Evolutionary conservation across 441 rosid genomes (phyloP), one percentile per base, ranked within the genome.

Genomic region (Jatropha podagrica): DNA sequence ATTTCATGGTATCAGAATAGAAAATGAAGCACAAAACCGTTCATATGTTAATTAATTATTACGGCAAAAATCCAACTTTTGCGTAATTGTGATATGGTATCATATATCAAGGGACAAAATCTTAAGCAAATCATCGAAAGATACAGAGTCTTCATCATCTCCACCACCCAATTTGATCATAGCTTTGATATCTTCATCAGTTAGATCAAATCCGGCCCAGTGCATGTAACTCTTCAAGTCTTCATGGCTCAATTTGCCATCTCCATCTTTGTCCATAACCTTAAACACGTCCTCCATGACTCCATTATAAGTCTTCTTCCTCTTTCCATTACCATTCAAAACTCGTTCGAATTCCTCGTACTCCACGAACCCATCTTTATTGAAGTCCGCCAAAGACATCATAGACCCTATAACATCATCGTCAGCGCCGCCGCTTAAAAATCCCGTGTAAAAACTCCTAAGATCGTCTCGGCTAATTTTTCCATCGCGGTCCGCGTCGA

Each of bases 401-500:
- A 95, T 95, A 12, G 90, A 69, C 27, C 85, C 88, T 52, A 94
- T 89, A 48, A 65, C 75, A 17, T 88, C 95, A 17, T 77, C 77
- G n/a, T 64, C 80, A 49, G 69, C 80, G 55, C 69, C 77, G 7
- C 76, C 71, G 5, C 52, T 62, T 1, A 75, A 62, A 2, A 79
- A 55, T 3, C 86, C 88, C 0, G 80, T 26, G 86, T 87, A 94
- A 74, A 92, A 92, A 70, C 74, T 56, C 5, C 84, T 80, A 67
- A 92, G 83, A 67, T 92, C 98, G 32, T 87, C 93, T 20, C 79
- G 74, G 91, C 98, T 90, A 41, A 95, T 95, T 89, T 86, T 92
- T 1, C 98, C 98, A 65, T 95, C 98, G 54, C 48, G 93, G 84
- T 92, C 98, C 0, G 89, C 85, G 82, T 95, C 98, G 3, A 95